A percentile compares a stretch with the other conserved stretches of the same genome.
Conservation (phyloP, 148 eudicot species). For the Rhododendron simsii region DNA sequence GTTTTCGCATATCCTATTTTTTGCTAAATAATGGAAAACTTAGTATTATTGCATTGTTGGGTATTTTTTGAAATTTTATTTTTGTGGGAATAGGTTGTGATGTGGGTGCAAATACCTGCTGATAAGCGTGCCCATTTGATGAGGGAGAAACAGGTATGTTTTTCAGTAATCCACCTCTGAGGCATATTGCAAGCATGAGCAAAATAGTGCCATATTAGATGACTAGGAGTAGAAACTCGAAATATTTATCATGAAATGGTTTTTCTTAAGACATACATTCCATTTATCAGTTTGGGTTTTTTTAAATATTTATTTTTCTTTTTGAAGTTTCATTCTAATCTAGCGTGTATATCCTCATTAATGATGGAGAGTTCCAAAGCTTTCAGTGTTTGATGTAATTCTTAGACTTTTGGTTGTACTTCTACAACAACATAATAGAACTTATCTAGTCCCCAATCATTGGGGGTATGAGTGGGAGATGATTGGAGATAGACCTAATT, state of each 20-base stretch:
- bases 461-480: no score
- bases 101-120: conserved; percentile 73
- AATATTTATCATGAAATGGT: background rate
- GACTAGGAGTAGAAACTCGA: background rate
- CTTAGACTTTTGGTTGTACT: background rate
- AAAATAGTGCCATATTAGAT: background rate
- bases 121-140: conserved; percentile 73
- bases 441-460: no score
- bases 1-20: background rate
- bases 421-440: background rate
- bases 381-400: conserved; percentile 1
- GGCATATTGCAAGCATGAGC: background rate
- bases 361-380: background rate
- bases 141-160: conserved; percentile 78
- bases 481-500: no score
- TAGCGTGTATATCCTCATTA: background rate
- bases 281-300: background rate
- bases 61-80: background rate
- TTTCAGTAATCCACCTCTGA: background rate
- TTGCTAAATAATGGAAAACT: background rate
- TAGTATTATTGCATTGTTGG: background rate
- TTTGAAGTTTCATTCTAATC: background rate
- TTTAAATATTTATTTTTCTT: background rate
- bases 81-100: conserved; percentile 49
- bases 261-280: background rate